These are phyloP conservation scores for Iris macrosiphon DNA, from an alignment of 106 monocot genomes.

Conservation along the genomic window DNA sequence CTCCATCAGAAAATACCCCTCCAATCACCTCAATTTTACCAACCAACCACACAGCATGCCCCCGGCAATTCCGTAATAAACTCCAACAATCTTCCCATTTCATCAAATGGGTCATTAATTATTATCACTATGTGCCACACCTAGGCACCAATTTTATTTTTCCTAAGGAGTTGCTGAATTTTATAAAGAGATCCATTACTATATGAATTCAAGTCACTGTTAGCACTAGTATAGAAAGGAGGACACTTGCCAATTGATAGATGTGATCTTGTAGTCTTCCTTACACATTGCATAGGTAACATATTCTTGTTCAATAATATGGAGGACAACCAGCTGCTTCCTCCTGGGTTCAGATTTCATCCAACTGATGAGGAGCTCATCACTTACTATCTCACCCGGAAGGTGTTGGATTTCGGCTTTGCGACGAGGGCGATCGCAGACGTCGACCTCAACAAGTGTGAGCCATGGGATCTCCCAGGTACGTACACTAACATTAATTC, in stretches of 20 bases:
- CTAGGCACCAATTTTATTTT: constrained; percentile 17
- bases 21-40: not conserved
- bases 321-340: constrained; percentile 55
- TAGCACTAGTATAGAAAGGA: constrained; percentile 1
- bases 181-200: constrained; percentile 14
- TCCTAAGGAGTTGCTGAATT: constrained; percentile 19
- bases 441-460: constrained; percentile 77
- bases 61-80: too few species aligned
- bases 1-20: not conserved
- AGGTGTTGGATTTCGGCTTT: constrained; percentile 51
- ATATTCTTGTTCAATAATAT: constrained; percentile 1
- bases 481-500: not conserved
- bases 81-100: too few species aligned
- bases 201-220: constrained; percentile 10
- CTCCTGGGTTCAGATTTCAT: constrained; percentile 75
- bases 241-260: too few species aligned
- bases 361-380: constrained; percentile 77
- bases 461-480: constrained; percentile 89
- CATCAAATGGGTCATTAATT: too few species aligned
- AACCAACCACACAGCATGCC: not conserved
- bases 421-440: constrained; percentile 44
- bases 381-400: constrained; percentile 60
- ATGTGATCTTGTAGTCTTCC: not conserved
- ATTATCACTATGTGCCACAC: too few species aligned
- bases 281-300: not conserved